Evolutionary conservation across 768 basidiomycete genomes (phyloP).

Genomic region (Xerocomellus chrysenteron): DNA sequence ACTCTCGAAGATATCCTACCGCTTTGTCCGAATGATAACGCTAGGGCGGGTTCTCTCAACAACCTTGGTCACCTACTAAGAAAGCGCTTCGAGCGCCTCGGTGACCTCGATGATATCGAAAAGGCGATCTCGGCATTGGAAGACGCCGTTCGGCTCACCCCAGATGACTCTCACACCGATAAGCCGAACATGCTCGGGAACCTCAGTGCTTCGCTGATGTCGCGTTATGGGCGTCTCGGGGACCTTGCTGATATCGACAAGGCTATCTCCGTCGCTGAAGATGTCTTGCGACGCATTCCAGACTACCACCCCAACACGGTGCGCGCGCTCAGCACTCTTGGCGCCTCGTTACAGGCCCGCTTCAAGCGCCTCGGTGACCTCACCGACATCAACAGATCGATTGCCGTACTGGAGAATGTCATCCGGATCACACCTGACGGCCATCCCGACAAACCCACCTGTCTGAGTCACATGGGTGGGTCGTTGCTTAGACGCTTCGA

Average conservation of each 20-base stretch:
- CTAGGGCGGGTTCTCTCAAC: neutral
- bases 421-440: neutral
- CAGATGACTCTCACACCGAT: slow-evolving; percentile 7
- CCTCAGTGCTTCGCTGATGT: slow-evolving; percentile 15
- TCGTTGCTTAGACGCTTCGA: no score
- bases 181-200: slow-evolving; percentile 7
- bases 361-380: neutral
- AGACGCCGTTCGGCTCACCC: slow-evolving; percentile 2
- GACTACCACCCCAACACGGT: neutral
- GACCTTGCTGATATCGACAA: slow-evolving; percentile 14
- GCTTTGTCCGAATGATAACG: neutral
- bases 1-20: neutral
- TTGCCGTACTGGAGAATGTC: neutral
- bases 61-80: neutral
- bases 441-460: no score
- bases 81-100: slow-evolving; percentile 2
- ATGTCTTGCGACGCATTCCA: neutral
- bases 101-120: neutral
- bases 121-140: neutral
- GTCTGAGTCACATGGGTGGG: no score
- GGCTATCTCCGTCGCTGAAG: slow-evolving; percentile 14
- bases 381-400: neutral
- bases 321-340: neutral
- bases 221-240: neutral
- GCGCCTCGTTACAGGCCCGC: neutral